Evolutionary conservation across 768 basidiomycete species (phyloP).

Genomic region (Pluteus cervinus): DNA sequence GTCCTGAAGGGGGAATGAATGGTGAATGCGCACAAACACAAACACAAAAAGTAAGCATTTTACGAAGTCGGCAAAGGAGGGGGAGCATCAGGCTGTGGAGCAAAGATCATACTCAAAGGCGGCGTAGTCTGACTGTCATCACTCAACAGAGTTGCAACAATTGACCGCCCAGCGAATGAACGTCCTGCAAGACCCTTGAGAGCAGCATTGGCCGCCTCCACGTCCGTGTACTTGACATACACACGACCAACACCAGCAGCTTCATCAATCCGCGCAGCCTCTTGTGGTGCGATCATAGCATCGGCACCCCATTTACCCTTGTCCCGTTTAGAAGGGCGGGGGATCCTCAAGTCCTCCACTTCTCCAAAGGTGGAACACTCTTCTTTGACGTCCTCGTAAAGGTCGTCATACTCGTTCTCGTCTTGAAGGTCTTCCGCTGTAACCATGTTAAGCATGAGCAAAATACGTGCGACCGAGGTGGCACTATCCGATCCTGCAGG

Average conservation of each 20-base stretch:
- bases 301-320: slow-evolving; percentile 76
- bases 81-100: slow-evolving; percentile 76
- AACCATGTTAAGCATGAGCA: slow-evolving; percentile 99
- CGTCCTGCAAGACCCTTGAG: slow-evolving; percentile 87
- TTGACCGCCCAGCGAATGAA: slow-evolving; percentile 80
- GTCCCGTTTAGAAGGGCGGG: slow-evolving; percentile 82
- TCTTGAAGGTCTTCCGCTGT: slow-evolving; percentile 85
- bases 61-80: slow-evolving; percentile 60
- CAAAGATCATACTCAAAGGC: slow-evolving; percentile 76
- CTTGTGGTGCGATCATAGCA: slow-evolving; percentile 52
- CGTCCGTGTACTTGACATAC: slow-evolving; percentile 78
- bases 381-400: slow-evolving; percentile 91
- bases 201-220: slow-evolving; percentile 59
- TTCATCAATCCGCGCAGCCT: slow-evolving; percentile 75
- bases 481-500: slow-evolving; percentile 65
- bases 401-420: slow-evolving; percentile 90
- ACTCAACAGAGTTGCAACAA: slow-evolving; percentile 77
- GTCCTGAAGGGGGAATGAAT: too few species aligned
- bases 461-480: slow-evolving; percentile 64
- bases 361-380: slow-evolving; percentile 78
- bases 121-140: slow-evolving; percentile 85
- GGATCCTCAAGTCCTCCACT: slow-evolving; percentile 84
- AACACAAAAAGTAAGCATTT: slow-evolving; percentile 1
- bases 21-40: slow-evolving; percentile 1
- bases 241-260: slow-evolving; percentile 92